Evolutionary conservation across 306 rosid species (phyloP), one percentile per base, ranked within the genome.

Genomic region (Quercus glauca): DNA sequence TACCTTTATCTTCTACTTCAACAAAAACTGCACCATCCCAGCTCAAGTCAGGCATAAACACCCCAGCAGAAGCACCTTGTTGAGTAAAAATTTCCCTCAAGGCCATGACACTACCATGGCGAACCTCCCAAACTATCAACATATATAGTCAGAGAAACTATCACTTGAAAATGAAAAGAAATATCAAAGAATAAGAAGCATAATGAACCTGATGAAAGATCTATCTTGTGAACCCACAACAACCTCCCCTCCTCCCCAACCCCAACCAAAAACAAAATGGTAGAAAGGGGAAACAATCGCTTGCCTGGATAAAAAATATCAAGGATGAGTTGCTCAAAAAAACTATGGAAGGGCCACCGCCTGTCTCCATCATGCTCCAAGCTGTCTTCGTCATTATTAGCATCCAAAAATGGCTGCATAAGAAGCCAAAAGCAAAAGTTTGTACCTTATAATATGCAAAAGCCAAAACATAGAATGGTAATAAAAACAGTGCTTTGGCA

Each of bases 71-170:
- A 83, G 92, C 89, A 69, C 98, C 99, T 89, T 95, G 99, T 84
- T 95, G 94, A 3, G 97, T 89, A 78, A 95, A 92, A 85, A 95
- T 87, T 82, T 95, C 99, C 81, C 99, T 95, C 83, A 92, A 69
- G 60, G 99, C 99, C 99, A 95, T 95, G 81, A 95, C 95, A 71
- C 97, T 87, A 41, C 99, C 99, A 89, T 92, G 98, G 51, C 98
- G 94, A 41, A 95, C 78, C 85, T 92, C 99, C 99, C 99, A 95
- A 81, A 89, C 99, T 95, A 83, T 69, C 55, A 78, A 71, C 20
- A 67, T 67, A 63, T 33, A 85, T 12, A 69, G 80, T 63, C 26
- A 84, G 64, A 78, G 64, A 74, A 55, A 53, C 2, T 56, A 82
- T 37, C 69, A 81, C 52, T 78, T 63, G 37, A 33, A 74, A 61